Conservation (phyloP, 345 rosid species). For the Melastoma malabathricum region DNA sequence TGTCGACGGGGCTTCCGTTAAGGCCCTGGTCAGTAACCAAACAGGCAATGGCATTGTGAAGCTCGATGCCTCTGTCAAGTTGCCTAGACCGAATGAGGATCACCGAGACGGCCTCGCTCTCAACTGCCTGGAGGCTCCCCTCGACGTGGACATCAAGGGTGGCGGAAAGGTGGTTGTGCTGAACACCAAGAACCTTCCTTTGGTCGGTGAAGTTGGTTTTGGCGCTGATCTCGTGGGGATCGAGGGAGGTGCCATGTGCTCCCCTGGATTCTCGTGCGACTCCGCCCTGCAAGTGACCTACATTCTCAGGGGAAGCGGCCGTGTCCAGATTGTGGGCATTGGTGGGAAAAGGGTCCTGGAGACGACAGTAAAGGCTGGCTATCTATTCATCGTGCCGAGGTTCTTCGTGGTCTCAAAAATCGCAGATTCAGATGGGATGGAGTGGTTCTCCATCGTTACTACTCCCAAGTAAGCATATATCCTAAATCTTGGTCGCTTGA, state of each 20-base stretch:
- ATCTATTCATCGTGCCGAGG: slow-evolving; percentile 73
- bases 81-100: slow-evolving; percentile 50
- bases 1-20: slow-evolving; percentile 28
- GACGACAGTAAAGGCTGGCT: slow-evolving; percentile 54
- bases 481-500: too few species aligned
- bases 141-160: slow-evolving; percentile 56
- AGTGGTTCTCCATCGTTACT: slow-evolving; percentile 85
- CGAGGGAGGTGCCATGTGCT: slow-evolving; percentile 76
- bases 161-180: slow-evolving; percentile 82
- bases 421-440: slow-evolving; percentile 67
- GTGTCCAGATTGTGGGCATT: slow-evolving; percentile 64
- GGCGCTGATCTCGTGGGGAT: slow-evolving; percentile 85
- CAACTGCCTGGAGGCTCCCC: slow-evolving; percentile 76
- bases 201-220: slow-evolving; percentile 73
- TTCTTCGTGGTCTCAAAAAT: slow-evolving; percentile 80
- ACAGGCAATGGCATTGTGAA: slow-evolving; percentile 49
- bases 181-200: slow-evolving; percentile 72
- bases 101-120: slow-evolving; percentile 50
- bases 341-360: slow-evolving; percentile 67
- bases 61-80: slow-evolving; percentile 29
- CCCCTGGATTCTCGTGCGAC: slow-evolving; percentile 94
- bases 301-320: slow-evolving; percentile 63
- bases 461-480: slow-evolving; percentile 76
- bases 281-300: slow-evolving; percentile 81
- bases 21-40: slow-evolving; percentile 40